Conservation (phyloP, 2,329 filamentous ascomycete genomes). For the Dactylellina sp. region DNA sequence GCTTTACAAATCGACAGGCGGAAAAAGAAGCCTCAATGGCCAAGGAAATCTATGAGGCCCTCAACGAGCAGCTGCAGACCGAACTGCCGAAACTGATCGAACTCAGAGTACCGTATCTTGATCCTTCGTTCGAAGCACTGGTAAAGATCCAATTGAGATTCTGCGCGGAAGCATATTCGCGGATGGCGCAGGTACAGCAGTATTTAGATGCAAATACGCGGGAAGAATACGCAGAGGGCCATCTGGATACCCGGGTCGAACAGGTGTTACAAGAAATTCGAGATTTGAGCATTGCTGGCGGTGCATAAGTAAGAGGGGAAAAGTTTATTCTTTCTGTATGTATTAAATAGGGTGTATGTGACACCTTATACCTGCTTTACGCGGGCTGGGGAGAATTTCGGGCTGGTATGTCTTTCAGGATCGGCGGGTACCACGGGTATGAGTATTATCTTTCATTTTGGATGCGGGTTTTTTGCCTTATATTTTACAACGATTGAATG, state of each 20-base stretch:
- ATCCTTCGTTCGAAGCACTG: conserved; percentile 95
- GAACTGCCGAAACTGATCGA: conserved; percentile 97
- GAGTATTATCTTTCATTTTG: conserved; percentile 15
- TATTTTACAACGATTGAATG: conserved; percentile 8
- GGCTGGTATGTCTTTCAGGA: not conserved
- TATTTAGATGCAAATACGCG: conserved; percentile 95
- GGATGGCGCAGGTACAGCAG: conserved; percentile 99
- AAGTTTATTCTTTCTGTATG: not conserved
- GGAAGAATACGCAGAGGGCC: conserved; percentile 94
- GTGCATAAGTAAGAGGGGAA: conserved; percentile 66
- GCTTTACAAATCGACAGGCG: conserved; percentile 65
- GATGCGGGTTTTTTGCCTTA: not conserved
- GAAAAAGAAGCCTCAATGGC: conserved; percentile 98
- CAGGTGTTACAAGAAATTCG: conserved; percentile 96
- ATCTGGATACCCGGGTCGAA: conserved; percentile 90
- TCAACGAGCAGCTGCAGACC: conserved; percentile 94
- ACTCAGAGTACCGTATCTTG: conserved; percentile 93
- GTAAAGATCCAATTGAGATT: conserved; percentile 97
- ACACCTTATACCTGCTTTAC: not conserved
- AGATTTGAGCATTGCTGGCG: conserved; percentile 89
- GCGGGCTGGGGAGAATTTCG: not conserved
- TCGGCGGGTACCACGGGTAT: not conserved
- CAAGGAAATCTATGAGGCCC: conserved; percentile 90
- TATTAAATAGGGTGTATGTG: too few relatives aligned
- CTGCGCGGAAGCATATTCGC: conserved; percentile 95